A percentile compares a stretch with the other conserved stretches of the same genome.
These are phyloP conservation scores for Ophiosphaerella narmari DNA, from an alignment of 2,329 filamentous ascomycete species.

Conservation along the genomic window DNA sequence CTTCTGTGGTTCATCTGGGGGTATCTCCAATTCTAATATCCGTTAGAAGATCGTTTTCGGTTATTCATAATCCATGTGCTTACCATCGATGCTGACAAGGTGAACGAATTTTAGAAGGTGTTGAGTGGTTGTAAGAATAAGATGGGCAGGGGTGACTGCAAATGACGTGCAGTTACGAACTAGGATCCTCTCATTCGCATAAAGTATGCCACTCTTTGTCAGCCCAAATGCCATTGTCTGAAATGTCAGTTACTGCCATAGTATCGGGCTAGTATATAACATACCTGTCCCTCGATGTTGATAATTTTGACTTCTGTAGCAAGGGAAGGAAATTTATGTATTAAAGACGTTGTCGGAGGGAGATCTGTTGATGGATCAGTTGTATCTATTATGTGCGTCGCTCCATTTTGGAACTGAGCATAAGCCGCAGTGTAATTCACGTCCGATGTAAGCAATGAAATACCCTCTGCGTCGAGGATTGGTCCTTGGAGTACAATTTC, in stretches of 20 bases:
- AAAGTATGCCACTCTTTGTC: constrained; percentile 76
- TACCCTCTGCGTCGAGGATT: constrained; percentile 26
- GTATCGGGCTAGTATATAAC: not conserved
- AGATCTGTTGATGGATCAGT: constrained; percentile 13
- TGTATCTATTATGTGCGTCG: constrained; percentile 19
- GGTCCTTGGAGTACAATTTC: constrained; percentile 25
- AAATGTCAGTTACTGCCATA: constrained; percentile 18
- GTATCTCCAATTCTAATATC: constrained; percentile 74
- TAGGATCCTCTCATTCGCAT: constrained; percentile 73
- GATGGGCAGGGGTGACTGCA: constrained; percentile 75
- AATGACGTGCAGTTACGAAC: constrained; percentile 93
- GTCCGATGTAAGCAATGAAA: constrained; percentile 29
- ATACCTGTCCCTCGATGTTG: constrained; percentile 31
- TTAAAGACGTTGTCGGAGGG: constrained; percentile 18
- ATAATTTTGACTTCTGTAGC: constrained; percentile 30
- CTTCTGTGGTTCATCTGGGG: constrained; percentile 83
- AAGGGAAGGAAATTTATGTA: constrained; percentile 33
- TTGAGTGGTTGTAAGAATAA: constrained; percentile 90
- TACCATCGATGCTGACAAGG: constrained; percentile 68
- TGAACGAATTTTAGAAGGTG: constrained; percentile 96
- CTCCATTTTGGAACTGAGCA: constrained; percentile 29
- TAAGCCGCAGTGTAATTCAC: constrained; percentile 28
- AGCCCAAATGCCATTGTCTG: constrained; percentile 65
- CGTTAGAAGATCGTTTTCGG: constrained; percentile 4
- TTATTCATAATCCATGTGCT: constrained; percentile 10